Conservation (phyloP, 257 asterid genomes). For the Solanum clarkiae region DNA sequence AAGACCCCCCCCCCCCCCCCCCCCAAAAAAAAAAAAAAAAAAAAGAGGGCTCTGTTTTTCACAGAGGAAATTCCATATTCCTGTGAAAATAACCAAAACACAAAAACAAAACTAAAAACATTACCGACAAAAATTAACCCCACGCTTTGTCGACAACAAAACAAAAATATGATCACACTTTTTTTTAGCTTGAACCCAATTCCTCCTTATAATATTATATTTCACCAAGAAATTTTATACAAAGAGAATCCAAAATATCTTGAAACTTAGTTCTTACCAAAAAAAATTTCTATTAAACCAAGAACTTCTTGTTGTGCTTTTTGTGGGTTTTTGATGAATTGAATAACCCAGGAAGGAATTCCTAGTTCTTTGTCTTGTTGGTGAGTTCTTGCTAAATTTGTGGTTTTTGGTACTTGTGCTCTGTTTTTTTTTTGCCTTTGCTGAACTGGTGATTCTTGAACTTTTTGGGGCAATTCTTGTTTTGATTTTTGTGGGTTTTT, state of each 20-base stretch:
- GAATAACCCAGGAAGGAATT: background rate
- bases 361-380: background rate
- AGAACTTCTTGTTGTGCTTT: background rate
- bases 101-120: background rate
- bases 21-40: background rate
- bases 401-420: background rate
- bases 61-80: conserved; percentile 1
- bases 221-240: background rate
- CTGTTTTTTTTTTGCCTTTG: background rate
- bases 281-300: background rate
- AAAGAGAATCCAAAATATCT: background rate
- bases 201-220: background rate
- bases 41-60: background rate
- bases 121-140: conserved; percentile 1
- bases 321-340: background rate
- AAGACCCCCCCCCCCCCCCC: background rate
- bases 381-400: background rate
- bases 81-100: background rate
- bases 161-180: background rate
- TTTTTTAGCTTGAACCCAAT: background rate
- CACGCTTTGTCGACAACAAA: conserved; percentile 4
- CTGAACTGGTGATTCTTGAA: background rate
- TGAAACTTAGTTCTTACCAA: background rate
- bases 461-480: background rate
- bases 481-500: background rate